A percentile compares a stretch with the other conserved stretches of the same genome.
These are phyloP conservation scores for Phylloporus gajari DNA, from an alignment of 1,284 basidiomycete genomes.

Conservation along the genomic window DNA sequence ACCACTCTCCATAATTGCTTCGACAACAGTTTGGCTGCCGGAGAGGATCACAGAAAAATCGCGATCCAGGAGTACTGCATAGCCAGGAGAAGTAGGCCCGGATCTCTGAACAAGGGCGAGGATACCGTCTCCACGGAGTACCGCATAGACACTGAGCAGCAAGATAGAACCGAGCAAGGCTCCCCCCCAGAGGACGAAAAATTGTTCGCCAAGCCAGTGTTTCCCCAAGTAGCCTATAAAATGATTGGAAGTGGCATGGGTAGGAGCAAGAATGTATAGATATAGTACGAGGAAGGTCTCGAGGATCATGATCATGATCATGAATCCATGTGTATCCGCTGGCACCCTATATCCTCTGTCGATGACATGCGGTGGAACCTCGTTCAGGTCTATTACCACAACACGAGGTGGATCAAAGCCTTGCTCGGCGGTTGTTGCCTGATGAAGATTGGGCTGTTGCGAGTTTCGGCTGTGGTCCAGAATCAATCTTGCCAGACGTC, in stretches of 20 bases:
- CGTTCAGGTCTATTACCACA: background rate
- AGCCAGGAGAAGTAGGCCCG: background rate
- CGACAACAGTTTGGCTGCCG: background rate
- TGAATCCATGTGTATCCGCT: background rate
- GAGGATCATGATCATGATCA: too few species aligned
- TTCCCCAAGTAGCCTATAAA: background rate
- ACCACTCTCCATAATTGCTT: background rate
- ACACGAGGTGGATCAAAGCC: background rate
- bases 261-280: too few species aligned
- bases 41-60: background rate
- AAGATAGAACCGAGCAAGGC: too few species aligned
- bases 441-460: background rate
- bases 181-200: too few species aligned
- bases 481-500: background rate
- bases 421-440: background rate
- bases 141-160: background rate
- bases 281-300: too few species aligned
- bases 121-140: background rate
- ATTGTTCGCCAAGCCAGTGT: background rate
- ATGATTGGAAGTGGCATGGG: too few species aligned
- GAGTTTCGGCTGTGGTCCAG: background rate
- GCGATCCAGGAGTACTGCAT: background rate
- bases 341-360: background rate
- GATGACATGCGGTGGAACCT: background rate
- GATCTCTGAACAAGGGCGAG: background rate